Base-by-base conservation (phyloP, 2,329 filamentous ascomycete genomes). In the Arthroderma sp. region DNA sequence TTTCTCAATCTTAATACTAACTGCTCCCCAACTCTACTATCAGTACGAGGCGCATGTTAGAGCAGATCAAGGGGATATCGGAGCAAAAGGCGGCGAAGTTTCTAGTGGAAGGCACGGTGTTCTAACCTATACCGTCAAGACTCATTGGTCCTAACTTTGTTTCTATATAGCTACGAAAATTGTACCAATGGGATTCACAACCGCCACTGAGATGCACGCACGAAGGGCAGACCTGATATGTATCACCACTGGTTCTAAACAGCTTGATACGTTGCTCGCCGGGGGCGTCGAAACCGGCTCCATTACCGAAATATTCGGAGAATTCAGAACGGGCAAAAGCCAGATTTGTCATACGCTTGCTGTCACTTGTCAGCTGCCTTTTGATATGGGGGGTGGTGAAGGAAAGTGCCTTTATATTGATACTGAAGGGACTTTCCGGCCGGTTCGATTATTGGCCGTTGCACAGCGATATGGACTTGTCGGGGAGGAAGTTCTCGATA, bases 361-460 rank as follows among this genome's bases (percentile, higher is more conserved):
- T 0, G 91, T 98, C 29, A 98, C 91, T 39, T 98, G 93, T 61
- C 91, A 98, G 64, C 66, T 98, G 37, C 91, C 91, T 1, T 96
- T 98, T 61, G 91, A 98, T 60, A 96, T 96, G 89, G 93, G 91
- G 43, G 91, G 91, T 45, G 91, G 93, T 29, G 91, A 98, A 66
- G 91, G 91, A 39, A 98, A 98, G 62, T 98, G 93, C 58, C 73
- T 98, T 41, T 98, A 98, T 59, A 98, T 98, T 53, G 91, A 98
- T 57, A 98, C 91, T 0, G 91, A 98, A 64, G 93, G 91, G 49
- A 98, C 91, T 1, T 98, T 98, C 61, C 79, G 88, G 52, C 93
- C 91, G 0, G 87, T 96, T 2, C 82, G 91, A 44, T 71, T 94
- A 10, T 74, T 98, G 3, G 83, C 88, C 6, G 91, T 96, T 4